These are phyloP conservation scores for Panicum virgatum DNA, from an alignment of 202 grass and related monocot species.

Conservation along the genomic window DNA sequence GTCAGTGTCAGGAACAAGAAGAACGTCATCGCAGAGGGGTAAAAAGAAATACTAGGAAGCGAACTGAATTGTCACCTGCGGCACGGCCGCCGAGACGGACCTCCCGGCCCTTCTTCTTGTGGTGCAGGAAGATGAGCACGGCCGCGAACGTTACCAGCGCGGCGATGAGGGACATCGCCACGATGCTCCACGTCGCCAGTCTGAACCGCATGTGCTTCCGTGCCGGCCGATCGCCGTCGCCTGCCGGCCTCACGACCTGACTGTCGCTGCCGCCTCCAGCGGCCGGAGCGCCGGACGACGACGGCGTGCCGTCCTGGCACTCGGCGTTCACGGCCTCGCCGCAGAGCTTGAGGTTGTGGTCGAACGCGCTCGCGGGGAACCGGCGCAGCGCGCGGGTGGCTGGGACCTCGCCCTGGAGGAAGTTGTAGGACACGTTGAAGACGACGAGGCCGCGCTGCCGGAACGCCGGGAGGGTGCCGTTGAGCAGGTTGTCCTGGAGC, in stretches of 20 bases:
- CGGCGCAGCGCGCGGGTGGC: conserved; percentile 47
- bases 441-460: conserved; percentile 45
- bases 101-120: conserved; percentile 49
- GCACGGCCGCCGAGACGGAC: conserved; percentile 45
- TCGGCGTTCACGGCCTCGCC: conserved; percentile 45
- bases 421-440: conserved; percentile 94
- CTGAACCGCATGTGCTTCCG: conserved; percentile 19
- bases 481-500: conserved; percentile 89
- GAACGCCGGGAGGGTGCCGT: conserved; percentile 72
- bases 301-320: conserved; percentile 18
- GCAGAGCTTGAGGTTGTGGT: conserved; percentile 72
- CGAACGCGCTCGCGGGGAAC: conserved; percentile 62
- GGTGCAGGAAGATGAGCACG: conserved; percentile 56
- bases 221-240: not conserved
- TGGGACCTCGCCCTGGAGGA: conserved; percentile 72
- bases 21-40: not conserved
- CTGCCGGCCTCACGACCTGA: not conserved
- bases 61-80: conserved; percentile 33
- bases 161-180: conserved; percentile 53
- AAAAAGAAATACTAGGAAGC: not conserved
- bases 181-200: conserved; percentile 52
- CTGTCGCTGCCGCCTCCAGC: not conserved
- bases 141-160: conserved; percentile 52
- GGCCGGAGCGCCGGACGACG: not conserved
- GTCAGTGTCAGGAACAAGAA: conserved; percentile 5